A percentile compares a stretch with the other conserved stretches of the same genome.
Conservation (phyloP, 2,329 filamentous ascomycete species). For the Plenodomus biglobosus region DNA sequence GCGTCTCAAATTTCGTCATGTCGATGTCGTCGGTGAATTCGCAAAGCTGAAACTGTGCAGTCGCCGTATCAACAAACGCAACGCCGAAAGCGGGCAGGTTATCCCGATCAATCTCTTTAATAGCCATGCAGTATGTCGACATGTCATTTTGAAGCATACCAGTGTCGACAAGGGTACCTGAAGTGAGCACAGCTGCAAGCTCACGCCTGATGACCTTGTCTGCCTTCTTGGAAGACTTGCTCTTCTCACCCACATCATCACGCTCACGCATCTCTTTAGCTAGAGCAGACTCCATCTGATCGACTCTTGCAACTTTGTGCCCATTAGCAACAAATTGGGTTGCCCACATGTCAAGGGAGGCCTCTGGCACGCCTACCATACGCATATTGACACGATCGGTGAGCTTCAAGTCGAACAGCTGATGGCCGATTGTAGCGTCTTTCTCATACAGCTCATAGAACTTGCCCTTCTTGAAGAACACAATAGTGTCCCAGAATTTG, state of each 20-base stretch:
- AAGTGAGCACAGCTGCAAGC: slow-evolving; percentile 85
- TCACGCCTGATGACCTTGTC: slow-evolving; percentile 95
- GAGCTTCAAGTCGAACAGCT: slow-evolving; percentile 95
- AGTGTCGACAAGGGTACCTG: slow-evolving; percentile 90
- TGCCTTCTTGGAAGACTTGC: slow-evolving; percentile 58
- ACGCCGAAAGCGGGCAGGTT: slow-evolving; percentile 84
- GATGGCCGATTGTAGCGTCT: slow-evolving; percentile 93
- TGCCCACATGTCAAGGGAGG: slow-evolving; percentile 93
- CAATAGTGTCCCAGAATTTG: slow-evolving; percentile 94
- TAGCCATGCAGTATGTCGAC: slow-evolving; percentile 92
- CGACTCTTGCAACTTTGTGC: slow-evolving; percentile 93
- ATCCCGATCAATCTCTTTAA: slow-evolving; percentile 72
- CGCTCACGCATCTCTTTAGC: slow-evolving; percentile 99
- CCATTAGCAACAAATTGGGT: slow-evolving; percentile 98
- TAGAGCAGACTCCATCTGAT: slow-evolving; percentile 93
- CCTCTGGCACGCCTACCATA: slow-evolving; percentile 97
- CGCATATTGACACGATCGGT: slow-evolving; percentile 99
- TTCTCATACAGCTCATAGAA: slow-evolving; percentile 99
- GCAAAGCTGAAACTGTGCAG: slow-evolving; percentile 90
- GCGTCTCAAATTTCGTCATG: slow-evolving; percentile 94
- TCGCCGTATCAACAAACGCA: slow-evolving; percentile 92
- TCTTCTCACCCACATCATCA: slow-evolving; percentile 56
- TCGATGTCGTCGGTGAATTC: slow-evolving; percentile 90
- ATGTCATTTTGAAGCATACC: slow-evolving; percentile 98
- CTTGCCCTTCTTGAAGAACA: slow-evolving; percentile 99